These are phyloP conservation scores for Penicillium sp. DNA, from an alignment of 2,329 filamentous ascomycete species.

Conservation along the genomic window DNA sequence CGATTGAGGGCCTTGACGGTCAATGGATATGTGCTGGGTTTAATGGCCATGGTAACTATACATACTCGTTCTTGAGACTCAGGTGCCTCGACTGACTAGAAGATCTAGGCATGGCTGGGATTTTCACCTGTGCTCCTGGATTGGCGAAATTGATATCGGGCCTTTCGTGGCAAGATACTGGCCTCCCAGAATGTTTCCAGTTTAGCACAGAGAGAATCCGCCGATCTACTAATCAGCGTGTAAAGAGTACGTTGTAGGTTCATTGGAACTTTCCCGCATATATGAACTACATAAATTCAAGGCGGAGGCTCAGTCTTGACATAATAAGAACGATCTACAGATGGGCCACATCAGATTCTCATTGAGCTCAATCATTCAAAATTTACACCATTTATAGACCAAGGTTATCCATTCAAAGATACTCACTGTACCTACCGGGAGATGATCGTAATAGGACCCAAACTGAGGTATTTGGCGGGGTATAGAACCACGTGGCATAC, in stretches of 20 bases:
- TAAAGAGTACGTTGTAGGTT: not conserved
- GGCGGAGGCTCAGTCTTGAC: no score
- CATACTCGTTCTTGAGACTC: not conserved
- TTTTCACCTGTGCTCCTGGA: constrained; percentile 7
- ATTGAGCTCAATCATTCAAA: no score
- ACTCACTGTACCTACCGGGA: no score
- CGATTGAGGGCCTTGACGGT: not conserved
- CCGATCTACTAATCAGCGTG: not conserved
- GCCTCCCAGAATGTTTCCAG: constrained; percentile 6
- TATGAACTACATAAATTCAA: no score
- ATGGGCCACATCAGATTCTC: no score
- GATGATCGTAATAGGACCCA: no score
- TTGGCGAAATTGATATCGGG: constrained; percentile 4
- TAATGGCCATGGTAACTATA: constrained; percentile 4
- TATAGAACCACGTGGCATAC: not conserved
- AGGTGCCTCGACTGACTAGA: not conserved
- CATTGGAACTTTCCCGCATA: not conserved
- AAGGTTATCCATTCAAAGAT: no score
- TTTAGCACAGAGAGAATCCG: not conserved
- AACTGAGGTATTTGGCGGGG: no score
- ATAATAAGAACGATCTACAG: no score
- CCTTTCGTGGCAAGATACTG: constrained; percentile 1
- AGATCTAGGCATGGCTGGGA: constrained; percentile 2
- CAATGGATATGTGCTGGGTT: constrained; percentile 9
- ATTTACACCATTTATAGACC: no score